These are phyloP conservation scores for Amphirosellinia nigrospora DNA, from an alignment of 495 filamentous ascomycete genomes.

Conservation along the genomic window DNA sequence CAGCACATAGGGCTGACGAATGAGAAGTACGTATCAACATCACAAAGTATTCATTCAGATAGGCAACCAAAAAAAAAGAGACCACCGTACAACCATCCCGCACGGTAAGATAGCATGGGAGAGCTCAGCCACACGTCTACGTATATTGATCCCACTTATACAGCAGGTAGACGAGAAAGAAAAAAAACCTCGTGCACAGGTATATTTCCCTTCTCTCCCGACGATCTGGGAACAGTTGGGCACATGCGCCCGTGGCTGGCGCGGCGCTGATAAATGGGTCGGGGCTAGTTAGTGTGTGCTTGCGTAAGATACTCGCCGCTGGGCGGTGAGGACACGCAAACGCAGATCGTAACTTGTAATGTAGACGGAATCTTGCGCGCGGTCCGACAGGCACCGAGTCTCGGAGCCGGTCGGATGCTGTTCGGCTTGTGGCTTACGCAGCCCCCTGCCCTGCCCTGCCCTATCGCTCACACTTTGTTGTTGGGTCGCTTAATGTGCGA, in stretches of 20 bases:
- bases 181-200: background rate
- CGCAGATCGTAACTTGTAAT: background rate
- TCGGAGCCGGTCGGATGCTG: conserved; percentile 15
- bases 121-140: conserved; percentile 4
- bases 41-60: background rate
- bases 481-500: conserved; percentile 4
- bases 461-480: conserved; percentile 5
- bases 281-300: conserved; percentile 12
- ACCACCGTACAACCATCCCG: background rate
- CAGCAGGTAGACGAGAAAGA: background rate
- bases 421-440: conserved; percentile 5
- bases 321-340: background rate
- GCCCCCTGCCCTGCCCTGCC: background rate
- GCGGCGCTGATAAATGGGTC: background rate
- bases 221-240: conserved; percentile 7
- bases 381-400: background rate
- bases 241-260: conserved; percentile 9
- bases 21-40: background rate
- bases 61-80: background rate
- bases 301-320: conserved; percentile 12
- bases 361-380: background rate
- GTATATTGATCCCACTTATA: background rate
- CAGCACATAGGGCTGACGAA: conserved; percentile 11
- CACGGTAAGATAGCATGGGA: background rate
- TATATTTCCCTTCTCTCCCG: background rate